These are phyloP conservation scores for Neodidymelliopsis sp. DNA, from an alignment of 2,329 filamentous ascomycete genomes.

Conservation along the genomic window DNA sequence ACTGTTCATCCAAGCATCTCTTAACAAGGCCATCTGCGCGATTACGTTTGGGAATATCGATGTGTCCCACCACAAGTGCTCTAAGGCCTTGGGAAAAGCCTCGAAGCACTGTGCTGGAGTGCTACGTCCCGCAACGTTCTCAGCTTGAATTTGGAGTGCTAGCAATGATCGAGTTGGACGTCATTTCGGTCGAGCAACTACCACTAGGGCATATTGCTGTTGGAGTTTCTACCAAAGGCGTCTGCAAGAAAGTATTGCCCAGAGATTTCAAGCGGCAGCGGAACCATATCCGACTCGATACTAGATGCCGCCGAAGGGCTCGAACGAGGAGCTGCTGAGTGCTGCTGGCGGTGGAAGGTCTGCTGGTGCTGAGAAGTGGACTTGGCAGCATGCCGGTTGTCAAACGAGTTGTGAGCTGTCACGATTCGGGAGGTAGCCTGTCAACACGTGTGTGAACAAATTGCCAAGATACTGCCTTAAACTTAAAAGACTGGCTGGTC, in stretches of 20 bases:
- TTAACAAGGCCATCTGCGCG: background rate
- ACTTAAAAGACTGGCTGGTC: background rate
- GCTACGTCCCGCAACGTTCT: background rate
- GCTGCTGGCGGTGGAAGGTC: background rate
- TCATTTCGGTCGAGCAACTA: background rate
- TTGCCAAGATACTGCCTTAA: constrained; percentile 1
- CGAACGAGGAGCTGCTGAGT: background rate
- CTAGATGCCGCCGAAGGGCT: background rate
- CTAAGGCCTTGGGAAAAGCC: background rate
- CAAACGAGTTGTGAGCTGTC: background rate
- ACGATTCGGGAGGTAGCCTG: background rate
- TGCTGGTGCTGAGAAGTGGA: background rate
- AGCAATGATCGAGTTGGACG: background rate
- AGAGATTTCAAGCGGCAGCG: background rate
- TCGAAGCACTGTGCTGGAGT: background rate
- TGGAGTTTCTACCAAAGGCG: background rate
- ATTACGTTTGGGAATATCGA: constrained; percentile 5
- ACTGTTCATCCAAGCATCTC: background rate
- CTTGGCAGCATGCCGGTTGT: constrained; percentile 5
- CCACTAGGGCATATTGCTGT: background rate
- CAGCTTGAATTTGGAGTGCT: background rate
- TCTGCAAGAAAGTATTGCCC: constrained; percentile 15
- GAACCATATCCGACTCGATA: constrained; percentile 1
- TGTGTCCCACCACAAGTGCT: background rate
- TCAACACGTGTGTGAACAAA: background rate